Conservation (phyloP, 2,329 filamentous ascomycete genomes). For the Pyrenophora graminea region DNA sequence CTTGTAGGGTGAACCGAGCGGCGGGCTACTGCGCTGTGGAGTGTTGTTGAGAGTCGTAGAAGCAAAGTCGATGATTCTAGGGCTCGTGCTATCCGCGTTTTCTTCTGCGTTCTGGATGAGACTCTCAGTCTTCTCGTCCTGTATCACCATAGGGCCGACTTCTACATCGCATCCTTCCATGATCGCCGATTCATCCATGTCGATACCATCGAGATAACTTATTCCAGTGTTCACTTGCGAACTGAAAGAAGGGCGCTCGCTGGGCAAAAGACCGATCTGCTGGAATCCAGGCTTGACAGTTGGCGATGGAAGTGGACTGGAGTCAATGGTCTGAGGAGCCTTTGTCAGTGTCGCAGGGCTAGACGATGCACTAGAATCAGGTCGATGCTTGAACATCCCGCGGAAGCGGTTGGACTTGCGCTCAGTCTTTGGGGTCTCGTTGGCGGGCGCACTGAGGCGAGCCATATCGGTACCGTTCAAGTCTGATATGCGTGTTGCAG, state of each 20-base stretch:
- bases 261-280: constrained; percentile 11
- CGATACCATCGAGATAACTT: background rate
- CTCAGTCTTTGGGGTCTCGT: constrained; percentile 5
- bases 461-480: constrained; percentile 5
- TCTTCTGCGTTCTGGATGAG: background rate
- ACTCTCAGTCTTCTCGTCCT: too few species aligned
- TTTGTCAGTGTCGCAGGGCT: background rate
- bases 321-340: background rate
- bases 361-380: background rate
- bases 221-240: background rate
- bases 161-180: too few species aligned
- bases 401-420: constrained; percentile 15
- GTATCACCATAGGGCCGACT: too few species aligned
- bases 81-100: background rate
- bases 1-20: background rate
- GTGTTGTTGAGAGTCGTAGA: background rate
- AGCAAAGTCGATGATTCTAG: too few species aligned
- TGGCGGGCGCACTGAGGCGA: constrained; percentile 13
- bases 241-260: constrained; percentile 4
- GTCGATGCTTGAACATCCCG: constrained; percentile 11
- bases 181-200: too few species aligned
- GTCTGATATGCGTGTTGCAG: too few species aligned
- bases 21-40: background rate
- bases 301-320: constrained; percentile 1
- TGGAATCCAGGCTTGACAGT: constrained; percentile 12